Evolutionary conservation across 2,329 filamentous ascomycete genomes (phyloP).

Genomic region (Aureobasidium pullulans): DNA sequence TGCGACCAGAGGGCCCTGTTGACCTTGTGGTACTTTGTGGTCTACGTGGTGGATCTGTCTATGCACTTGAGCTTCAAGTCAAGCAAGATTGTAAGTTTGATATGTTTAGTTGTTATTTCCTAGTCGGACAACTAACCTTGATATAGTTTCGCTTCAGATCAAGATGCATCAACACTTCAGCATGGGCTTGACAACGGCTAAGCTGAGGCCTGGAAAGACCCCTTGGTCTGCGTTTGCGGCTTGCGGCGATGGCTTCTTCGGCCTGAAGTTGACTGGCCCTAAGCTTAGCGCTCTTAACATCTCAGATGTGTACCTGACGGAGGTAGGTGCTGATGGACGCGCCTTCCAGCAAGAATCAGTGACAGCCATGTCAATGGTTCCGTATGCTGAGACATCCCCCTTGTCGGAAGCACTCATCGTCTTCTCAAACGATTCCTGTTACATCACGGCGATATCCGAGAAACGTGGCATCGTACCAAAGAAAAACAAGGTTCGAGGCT

Average conservation of each 20-base stretch:
- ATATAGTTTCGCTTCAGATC: background rate
- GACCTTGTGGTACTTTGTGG: conserved; percentile 27
- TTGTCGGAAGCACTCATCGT: background rate
- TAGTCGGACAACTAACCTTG: background rate
- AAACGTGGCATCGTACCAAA: conserved; percentile 35
- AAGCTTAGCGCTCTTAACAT: conserved; percentile 19
- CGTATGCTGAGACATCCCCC: background rate
- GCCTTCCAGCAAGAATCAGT: conserved; percentile 31
- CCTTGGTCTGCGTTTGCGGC: conserved; percentile 26
- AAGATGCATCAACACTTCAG: background rate
- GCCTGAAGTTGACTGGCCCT: conserved; percentile 21
- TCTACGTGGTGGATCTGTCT: conserved; percentile 27
- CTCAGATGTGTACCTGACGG: conserved; percentile 32
- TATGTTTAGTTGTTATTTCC: no score
- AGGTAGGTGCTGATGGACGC: conserved; percentile 20
- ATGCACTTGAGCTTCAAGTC: conserved; percentile 15
- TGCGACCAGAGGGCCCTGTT: background rate
- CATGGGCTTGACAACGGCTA: conserved; percentile 14
- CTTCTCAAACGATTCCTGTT: conserved; percentile 30
- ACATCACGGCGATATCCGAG: conserved; percentile 41
- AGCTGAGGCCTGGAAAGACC: conserved; percentile 10
- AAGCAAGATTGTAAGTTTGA: background rate
- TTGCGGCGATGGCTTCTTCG: conserved; percentile 33
- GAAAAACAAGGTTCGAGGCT: conserved; percentile 34
- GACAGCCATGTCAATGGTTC: conserved; percentile 5